phyloP scores from a whole-genome alignment of 345 rosid species.

The Lepidium aucheri region DNA sequence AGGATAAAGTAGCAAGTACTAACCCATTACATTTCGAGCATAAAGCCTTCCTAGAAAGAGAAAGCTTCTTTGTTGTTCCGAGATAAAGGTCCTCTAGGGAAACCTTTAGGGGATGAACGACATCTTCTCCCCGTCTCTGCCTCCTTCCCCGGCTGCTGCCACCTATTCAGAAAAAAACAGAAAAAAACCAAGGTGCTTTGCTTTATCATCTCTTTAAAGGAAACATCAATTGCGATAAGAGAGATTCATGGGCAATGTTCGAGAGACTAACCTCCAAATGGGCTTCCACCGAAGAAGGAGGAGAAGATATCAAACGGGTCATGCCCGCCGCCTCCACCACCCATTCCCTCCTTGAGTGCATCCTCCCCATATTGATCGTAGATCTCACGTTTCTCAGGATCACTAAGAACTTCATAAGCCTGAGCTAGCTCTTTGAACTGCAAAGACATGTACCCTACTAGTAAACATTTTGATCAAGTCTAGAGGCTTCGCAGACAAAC shows the following conservation, averaged over 20 bases:
- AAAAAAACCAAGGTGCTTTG: neutral
- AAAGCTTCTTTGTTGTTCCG: constrained; percentile 79
- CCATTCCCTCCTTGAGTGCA: constrained; percentile 93
- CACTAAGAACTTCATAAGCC: constrained; percentile 83
- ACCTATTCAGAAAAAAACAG: constrained; percentile 24
- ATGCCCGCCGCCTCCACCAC: constrained; percentile 49
- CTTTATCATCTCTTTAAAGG: neutral
- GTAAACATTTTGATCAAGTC: neutral
- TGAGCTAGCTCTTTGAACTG: constrained; percentile 92
- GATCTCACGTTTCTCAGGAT: constrained; percentile 84
- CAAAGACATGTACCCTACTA: neutral
- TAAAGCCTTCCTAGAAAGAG: constrained; percentile 67
- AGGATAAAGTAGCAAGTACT: constrained; percentile 10
- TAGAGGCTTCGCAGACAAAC: neutral
- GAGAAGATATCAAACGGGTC: constrained; percentile 86
- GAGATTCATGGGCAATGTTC: neutral
- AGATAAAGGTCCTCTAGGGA: constrained; percentile 71
- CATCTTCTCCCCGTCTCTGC: constrained; percentile 90
- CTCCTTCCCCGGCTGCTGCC: constrained; percentile 68
- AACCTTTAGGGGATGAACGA: constrained; percentile 71
- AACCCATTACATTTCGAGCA: constrained; percentile 85
- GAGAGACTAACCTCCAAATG: constrained; percentile 42
- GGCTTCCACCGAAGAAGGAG: constrained; percentile 54
- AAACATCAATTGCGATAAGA: neutral
- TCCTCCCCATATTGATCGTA: constrained; percentile 91